These are phyloP conservation scores for Cladosporium sp. DNA, from an alignment of 2,329 filamentous ascomycete species.

Conservation along the genomic window DNA sequence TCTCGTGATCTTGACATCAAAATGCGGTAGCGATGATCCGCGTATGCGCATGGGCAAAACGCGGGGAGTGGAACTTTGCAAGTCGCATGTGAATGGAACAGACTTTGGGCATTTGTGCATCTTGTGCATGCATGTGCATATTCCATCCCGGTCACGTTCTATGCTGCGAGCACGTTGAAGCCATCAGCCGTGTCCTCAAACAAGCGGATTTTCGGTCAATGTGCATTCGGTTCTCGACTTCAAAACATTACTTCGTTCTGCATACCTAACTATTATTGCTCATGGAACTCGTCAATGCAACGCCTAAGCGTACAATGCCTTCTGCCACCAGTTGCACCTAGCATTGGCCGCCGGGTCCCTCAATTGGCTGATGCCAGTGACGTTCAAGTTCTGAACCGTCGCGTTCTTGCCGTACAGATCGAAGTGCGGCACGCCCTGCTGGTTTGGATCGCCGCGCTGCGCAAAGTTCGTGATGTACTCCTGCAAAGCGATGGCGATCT, in stretches of 20 bases:
- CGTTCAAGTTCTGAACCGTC: conserved; percentile 42
- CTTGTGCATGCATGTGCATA: not conserved
- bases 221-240: too few species aligned
- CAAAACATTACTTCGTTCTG: not conserved
- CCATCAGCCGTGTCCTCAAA: too few species aligned
- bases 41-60: not conserved
- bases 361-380: conserved; percentile 37
- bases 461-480: conserved; percentile 45
- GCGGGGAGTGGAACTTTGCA: not conserved
- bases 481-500: conserved; percentile 40
- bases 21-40: conserved; percentile 1
- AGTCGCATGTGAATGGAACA: conserved; percentile 1
- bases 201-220: too few species aligned
- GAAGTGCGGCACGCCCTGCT: conserved; percentile 41
- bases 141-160: too few species aligned
- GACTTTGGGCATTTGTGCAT: not conserved
- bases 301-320: conserved; percentile 36
- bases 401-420: conserved; percentile 44
- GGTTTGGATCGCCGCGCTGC: conserved; percentile 35
- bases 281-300: too few species aligned
- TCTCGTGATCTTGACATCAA: not conserved
- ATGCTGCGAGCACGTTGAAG: too few species aligned
- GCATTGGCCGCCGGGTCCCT: conserved; percentile 45
- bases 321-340: conserved; percentile 54
- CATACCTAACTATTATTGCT: not conserved